Conservation (phyloP, 352 stramenopile species). For the Globisporangium middletonii region DNA sequence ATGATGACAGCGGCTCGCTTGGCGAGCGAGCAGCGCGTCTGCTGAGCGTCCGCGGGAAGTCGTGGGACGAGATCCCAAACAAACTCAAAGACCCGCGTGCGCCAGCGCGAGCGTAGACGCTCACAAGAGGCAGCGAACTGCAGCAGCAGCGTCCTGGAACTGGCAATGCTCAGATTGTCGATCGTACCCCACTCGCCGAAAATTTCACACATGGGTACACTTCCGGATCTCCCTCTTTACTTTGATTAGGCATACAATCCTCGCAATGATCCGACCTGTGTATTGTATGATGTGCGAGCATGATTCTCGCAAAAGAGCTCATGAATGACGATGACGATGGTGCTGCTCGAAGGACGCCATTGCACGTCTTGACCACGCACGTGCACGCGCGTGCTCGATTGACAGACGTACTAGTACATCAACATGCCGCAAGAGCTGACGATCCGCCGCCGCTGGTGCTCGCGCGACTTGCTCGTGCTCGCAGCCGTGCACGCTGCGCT, state of each 20-base stretch:
- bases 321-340: too few relatives aligned
- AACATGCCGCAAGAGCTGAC: conserved; percentile 3
- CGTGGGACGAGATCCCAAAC: conserved; percentile 84
- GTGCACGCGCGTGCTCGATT: not conserved
- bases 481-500: conserved; percentile 4
- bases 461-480: conserved; percentile 10
- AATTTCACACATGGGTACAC: conserved; percentile 1
- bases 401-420: not conserved
- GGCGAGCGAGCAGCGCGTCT: conserved; percentile 88
- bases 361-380: not conserved
- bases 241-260: not conserved
- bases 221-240: not conserved
- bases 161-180: too few relatives aligned
- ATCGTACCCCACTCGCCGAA: not conserved
- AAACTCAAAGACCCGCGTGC: conserved; percentile 55
- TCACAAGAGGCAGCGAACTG: too few relatives aligned
- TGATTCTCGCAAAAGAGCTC: not conserved
- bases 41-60: conserved; percentile 90
- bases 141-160: too few relatives aligned
- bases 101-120: not conserved
- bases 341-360: not conserved
- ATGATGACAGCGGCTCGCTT: conserved; percentile 69
- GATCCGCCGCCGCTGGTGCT: conserved; percentile 7
- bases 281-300: not conserved
- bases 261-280: not conserved